These are phyloP conservation scores for Hortaea werneckii DNA, from an alignment of 2,329 filamentous ascomycete genomes.

Conservation along the genomic window DNA sequence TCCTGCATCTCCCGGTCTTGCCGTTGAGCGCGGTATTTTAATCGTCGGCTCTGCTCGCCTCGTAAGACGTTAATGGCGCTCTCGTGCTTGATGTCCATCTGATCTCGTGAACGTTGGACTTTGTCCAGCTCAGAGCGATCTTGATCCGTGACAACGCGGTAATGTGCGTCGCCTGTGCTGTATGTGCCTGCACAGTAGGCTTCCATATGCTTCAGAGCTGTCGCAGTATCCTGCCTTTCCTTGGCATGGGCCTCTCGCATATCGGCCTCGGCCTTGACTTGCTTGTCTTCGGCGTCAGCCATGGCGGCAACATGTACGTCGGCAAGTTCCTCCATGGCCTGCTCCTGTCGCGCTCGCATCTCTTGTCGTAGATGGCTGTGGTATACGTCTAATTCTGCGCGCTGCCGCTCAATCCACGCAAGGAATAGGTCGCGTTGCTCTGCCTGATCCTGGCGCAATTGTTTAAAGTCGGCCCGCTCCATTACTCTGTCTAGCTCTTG, in stretches of 20 bases:
- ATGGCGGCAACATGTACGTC: slow-evolving; percentile 30
- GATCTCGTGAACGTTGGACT: slow-evolving; percentile 27
- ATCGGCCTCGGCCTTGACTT: slow-evolving; percentile 33
- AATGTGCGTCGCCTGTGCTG: slow-evolving; percentile 19
- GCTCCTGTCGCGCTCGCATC: slow-evolving; percentile 12
- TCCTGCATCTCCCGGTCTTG: slow-evolving; percentile 32
- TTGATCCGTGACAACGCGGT: slow-evolving; percentile 33
- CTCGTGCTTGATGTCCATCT: slow-evolving; percentile 33
- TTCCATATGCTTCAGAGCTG: slow-evolving; percentile 38
- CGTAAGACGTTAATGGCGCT: slow-evolving; percentile 38
- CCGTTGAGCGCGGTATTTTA: slow-evolving; percentile 26
- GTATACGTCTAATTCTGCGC: slow-evolving; percentile 10
- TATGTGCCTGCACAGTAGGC: slow-evolving; percentile 35
- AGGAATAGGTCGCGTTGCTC: slow-evolving; percentile 23
- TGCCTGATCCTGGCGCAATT: slow-evolving; percentile 16
- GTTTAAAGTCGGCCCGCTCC: slow-evolving; percentile 17
- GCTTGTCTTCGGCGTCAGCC: slow-evolving; percentile 33
- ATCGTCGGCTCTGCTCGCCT: slow-evolving; percentile 33
- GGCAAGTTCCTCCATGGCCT: slow-evolving; percentile 14
- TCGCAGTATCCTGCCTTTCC: slow-evolving; percentile 34
- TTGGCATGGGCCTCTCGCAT: slow-evolving; percentile 31
- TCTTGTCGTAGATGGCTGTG: slow-evolving; percentile 12
- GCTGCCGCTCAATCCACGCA: slow-evolving; percentile 16
- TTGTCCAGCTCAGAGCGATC: slow-evolving; percentile 35
- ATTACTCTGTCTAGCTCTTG: slow-evolving; percentile 12